phyloP scores from a whole-genome alignment of 306 rosid genomes.

The Fragaria ananassa region DNA sequence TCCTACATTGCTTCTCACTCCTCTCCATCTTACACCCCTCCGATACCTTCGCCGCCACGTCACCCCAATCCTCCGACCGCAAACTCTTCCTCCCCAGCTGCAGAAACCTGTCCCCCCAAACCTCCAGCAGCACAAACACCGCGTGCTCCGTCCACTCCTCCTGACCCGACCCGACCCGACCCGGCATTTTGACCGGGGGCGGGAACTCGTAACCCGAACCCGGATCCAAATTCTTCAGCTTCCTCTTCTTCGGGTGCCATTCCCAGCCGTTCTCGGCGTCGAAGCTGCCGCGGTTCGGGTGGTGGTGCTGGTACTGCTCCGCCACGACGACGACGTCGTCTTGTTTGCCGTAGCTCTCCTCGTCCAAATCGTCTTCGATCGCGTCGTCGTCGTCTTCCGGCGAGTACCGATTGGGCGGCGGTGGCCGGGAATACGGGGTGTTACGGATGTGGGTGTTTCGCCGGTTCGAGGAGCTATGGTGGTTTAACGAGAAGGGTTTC shows the following conservation, averaged over 20 bases:
- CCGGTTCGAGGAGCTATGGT: slow-evolving; percentile 35
- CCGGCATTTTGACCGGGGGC: slow-evolving; percentile 32
- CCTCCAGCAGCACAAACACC: slow-evolving; percentile 60
- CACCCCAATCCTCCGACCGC: slow-evolving; percentile 75
- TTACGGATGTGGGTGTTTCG: slow-evolving; percentile 40
- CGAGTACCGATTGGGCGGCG: slow-evolving; percentile 26
- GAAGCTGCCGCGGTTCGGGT: slow-evolving; percentile 19
- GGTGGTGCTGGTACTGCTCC: slow-evolving; percentile 12
- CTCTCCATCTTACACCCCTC: slow-evolving; percentile 47
- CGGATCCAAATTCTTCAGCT: slow-evolving; percentile 31
- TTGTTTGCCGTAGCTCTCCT: slow-evolving; percentile 23
- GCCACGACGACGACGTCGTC: slow-evolving; percentile 13
- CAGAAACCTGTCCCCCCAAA: slow-evolving; percentile 77
- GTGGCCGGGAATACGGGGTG: slow-evolving; percentile 33
- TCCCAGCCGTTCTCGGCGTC: slow-evolving; percentile 32
- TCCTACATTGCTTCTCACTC: slow-evolving; percentile 52
- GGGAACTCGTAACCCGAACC: slow-evolving; percentile 44
- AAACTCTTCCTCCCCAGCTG: slow-evolving; percentile 76
- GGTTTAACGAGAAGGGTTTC: slow-evolving; percentile 28
- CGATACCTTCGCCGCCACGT: slow-evolving; percentile 65
- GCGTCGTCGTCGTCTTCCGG: slow-evolving; percentile 32
- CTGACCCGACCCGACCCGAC: neutral
- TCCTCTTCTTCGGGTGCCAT: slow-evolving; percentile 56
- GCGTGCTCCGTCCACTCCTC: slow-evolving; percentile 62
- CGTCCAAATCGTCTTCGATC: slow-evolving; percentile 18